A percentile compares a stretch with the other conserved stretches of the same genome.
Evolutionary conservation across 2,329 filamentous ascomycete genomes (phyloP).

Genomic region (Sporothrix brunneoviolacea): DNA sequence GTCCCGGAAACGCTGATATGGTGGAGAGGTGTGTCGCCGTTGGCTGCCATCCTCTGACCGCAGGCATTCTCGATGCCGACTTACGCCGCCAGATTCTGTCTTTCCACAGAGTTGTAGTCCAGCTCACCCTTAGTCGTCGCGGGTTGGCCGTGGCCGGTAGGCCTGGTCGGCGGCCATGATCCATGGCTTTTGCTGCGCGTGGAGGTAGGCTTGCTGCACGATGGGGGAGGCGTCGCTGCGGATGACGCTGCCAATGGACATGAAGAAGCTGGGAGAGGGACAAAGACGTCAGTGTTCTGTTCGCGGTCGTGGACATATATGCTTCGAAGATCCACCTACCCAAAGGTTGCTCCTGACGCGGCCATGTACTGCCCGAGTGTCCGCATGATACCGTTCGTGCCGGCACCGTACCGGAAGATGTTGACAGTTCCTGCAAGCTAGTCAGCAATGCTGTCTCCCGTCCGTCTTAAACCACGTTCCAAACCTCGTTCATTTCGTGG

Average conservation of each 20-base stretch:
- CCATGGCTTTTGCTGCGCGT: conserved; percentile 66
- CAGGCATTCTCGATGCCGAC: too few relatives aligned
- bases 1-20: too few relatives aligned
- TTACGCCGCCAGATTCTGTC: too few relatives aligned
- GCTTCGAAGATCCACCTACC: conserved; percentile 50
- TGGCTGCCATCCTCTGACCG: too few relatives aligned
- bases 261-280: conserved; percentile 66
- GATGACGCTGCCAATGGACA: conserved; percentile 96
- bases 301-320: not conserved
- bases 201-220: conserved; percentile 66
- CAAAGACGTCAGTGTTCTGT: not conserved
- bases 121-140: conserved; percentile 17
- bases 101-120: too few relatives aligned
- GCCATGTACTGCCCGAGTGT: conserved; percentile 96
- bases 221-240: conserved; percentile 74
- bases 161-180: conserved; percentile 45
- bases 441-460: not conserved
- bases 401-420: conserved; percentile 91
- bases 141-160: conserved; percentile 30
- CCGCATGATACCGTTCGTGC: conserved; percentile 86
- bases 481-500: not conserved
- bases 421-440: conserved; percentile 69
- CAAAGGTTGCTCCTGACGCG: conserved; percentile 90
- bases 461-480: not conserved
- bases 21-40: too few relatives aligned